A percentile compares a stretch with the other conserved stretches of the same genome.
Evolutionary conservation across 2,329 filamentous ascomycete species (phyloP).

Genomic region (Exophiala sp.): DNA sequence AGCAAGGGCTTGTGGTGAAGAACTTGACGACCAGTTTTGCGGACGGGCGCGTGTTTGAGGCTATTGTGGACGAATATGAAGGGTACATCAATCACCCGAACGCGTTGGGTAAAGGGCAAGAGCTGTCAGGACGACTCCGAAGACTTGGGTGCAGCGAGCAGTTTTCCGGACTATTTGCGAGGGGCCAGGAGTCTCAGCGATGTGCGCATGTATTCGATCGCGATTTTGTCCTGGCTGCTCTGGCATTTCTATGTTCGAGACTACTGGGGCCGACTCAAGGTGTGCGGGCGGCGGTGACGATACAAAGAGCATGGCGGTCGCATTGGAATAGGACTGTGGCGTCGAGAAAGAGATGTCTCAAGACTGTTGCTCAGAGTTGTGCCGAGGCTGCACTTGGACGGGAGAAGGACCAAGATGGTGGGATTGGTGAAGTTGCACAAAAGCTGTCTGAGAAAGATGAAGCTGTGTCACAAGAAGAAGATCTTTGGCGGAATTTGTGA

Average conservation of each 20-base stretch:
- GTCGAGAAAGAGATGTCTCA: constrained; percentile 32
- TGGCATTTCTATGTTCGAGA: constrained; percentile 59
- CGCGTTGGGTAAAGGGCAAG: not conserved
- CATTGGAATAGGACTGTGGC: constrained; percentile 23
- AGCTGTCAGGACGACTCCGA: constrained; percentile 18
- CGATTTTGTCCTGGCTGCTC: constrained; percentile 54
- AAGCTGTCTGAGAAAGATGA: not conserved
- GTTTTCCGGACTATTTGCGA: constrained; percentile 24
- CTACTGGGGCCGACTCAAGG: constrained; percentile 51
- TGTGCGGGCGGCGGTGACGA: constrained; percentile 49
- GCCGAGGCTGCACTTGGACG: constrained; percentile 6
- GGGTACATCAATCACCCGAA: constrained; percentile 27
- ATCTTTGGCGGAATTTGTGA: constrained; percentile 24
- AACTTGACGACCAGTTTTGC: constrained; percentile 60
- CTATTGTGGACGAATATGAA: constrained; percentile 58
- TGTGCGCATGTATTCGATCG: constrained; percentile 47
- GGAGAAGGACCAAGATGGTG: not conserved
- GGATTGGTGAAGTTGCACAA: not conserved
- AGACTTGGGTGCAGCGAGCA: constrained; percentile 26
- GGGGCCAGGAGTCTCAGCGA: not conserved
- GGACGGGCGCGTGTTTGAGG: constrained; percentile 51
- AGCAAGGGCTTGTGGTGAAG: constrained; percentile 44
- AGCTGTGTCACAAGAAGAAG: constrained; percentile 4
- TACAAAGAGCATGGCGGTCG: constrained; percentile 53
- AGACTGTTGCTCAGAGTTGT: constrained; percentile 40